phyloP scores from a whole-genome alignment of 148 eudicot species.

The Spergularia bocconei region DNA sequence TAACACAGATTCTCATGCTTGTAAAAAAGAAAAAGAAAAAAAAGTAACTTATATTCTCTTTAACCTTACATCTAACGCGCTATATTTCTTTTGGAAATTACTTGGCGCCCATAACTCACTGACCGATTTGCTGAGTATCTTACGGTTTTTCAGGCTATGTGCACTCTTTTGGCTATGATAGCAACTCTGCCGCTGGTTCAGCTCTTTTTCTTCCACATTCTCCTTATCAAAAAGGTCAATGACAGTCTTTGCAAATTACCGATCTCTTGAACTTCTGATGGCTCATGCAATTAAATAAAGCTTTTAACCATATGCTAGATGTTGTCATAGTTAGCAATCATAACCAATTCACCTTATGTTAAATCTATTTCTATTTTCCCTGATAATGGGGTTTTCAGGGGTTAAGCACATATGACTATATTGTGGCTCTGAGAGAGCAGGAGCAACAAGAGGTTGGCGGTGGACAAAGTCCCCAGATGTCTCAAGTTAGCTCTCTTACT shows the following conservation, averaged over 20 bases:
- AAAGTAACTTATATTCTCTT: background rate
- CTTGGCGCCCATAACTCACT: background rate
- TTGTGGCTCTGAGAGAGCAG: constrained; percentile 94
- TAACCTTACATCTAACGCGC: background rate
- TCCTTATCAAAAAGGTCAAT: constrained; percentile 86
- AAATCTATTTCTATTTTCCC: background rate
- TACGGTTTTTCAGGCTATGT: constrained; percentile 55
- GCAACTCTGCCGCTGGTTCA: constrained; percentile 91
- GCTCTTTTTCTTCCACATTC: constrained; percentile 98
- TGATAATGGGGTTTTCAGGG: constrained; percentile 45
- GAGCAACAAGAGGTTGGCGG: constrained; percentile 85
- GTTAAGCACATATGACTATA: constrained; percentile 95
- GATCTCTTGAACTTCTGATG: background rate
- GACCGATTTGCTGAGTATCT: background rate
- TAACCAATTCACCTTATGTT: background rate
- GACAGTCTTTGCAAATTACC: background rate
- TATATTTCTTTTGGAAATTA: background rate
- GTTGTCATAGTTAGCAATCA: background rate
- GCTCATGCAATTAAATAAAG: background rate
- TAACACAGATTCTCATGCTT: no score
- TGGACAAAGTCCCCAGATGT: constrained; percentile 99
- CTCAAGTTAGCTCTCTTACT: constrained; percentile 88
- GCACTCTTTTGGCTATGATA: constrained; percentile 90
- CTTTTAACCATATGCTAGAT: background rate
- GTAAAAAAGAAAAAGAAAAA: no score